A percentile compares a stretch with the other conserved stretches of the same genome.
Conservation (phyloP, 768 basidiomycete species). For the Suillus placidus region DNA sequence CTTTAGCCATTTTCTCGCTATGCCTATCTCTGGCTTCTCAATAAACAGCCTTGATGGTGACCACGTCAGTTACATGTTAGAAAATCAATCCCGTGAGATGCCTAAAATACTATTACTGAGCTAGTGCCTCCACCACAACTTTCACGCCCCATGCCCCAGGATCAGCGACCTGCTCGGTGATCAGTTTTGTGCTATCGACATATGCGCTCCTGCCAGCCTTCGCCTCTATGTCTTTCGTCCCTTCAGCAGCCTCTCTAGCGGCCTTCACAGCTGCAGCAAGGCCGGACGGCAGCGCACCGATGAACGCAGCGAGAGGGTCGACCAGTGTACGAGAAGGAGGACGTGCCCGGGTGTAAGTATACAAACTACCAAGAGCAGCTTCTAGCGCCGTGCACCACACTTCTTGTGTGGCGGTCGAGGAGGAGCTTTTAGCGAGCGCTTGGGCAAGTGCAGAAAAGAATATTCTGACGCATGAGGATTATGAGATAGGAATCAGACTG, state of each 20-base stretch:
- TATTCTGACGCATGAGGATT: conserved; percentile 51
- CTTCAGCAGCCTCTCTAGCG: conserved; percentile 68
- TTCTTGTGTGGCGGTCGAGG: conserved; percentile 39
- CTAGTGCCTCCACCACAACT: conserved; percentile 63
- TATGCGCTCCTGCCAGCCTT: conserved; percentile 91
- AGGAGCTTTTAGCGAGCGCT: conserved; percentile 50
- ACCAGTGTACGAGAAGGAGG: conserved; percentile 90
- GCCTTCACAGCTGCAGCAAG: conserved; percentile 58
- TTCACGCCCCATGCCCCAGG: conserved; percentile 94
- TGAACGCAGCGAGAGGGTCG: conserved; percentile 87
- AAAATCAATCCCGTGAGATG: neutral
- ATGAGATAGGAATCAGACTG: neutral
- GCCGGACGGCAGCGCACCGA: conserved; percentile 40
- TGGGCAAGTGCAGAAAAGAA: conserved; percentile 90
- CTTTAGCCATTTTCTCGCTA: too few species aligned
- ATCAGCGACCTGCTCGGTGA: conserved; percentile 67
- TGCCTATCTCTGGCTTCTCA: too few species aligned
- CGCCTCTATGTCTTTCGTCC: conserved; percentile 74
- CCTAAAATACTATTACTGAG: neutral
- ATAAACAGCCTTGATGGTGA: too few species aligned
- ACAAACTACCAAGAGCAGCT: conserved; percentile 62
- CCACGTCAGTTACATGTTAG: neutral
- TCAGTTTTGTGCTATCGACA: conserved; percentile 69
- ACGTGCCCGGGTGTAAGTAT: conserved; percentile 85
- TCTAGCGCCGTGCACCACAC: conserved; percentile 65